Base-by-base conservation (phyloP, 129 eudicot genomes). In the Tagetes erecta region DNA sequence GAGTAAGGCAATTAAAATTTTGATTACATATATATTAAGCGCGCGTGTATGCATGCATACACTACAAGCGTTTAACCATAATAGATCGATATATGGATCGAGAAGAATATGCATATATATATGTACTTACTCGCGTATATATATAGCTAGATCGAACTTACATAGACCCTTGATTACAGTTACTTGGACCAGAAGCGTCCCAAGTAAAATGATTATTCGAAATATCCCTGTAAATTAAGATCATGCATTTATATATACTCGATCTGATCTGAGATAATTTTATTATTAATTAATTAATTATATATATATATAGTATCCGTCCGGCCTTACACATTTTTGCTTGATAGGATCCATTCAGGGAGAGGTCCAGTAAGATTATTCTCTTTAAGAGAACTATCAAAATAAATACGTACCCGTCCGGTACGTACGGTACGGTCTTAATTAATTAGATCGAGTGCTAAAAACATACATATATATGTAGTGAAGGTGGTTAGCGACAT, bases 281-380 rank as follows among this genome's bases (percentile, higher is more conserved):
- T 20, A 20, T 20, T 20, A 20, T 62, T 13, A 9, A 39, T 13
- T 2, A 36, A 34, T 64, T 64, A 5, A 64, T n/a, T 35, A 40
- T 67, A 73, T 77, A 73, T 55, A 64, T 31, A 60, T 42, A n/a
- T 27, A 64, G 83, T 6, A 11, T 68, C 27, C 27, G 27, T 20
- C 27, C 27, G 27, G 27, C 2, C 90, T 53, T 86, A 90, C 96
- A 76, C 84, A 42, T 81, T 84, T 83, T 85, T 90, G 64, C 87
- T 84, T 40, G 83, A 72, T 64, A 90, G 67, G 64, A 87, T 79
- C 96, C 96, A 90, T 20, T 9, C 73, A 74, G 96, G 96, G 42
- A 90, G 67, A 36, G 53, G 75, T 81, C 96, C 96, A 30, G 83
- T 83, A 78, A 90, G 93, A 74, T 81, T 87, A 82, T 87, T 90